These are phyloP conservation scores for Penicillium sp. DNA, from an alignment of 2,329 filamentous ascomycete genomes.

Conservation along the genomic window DNA sequence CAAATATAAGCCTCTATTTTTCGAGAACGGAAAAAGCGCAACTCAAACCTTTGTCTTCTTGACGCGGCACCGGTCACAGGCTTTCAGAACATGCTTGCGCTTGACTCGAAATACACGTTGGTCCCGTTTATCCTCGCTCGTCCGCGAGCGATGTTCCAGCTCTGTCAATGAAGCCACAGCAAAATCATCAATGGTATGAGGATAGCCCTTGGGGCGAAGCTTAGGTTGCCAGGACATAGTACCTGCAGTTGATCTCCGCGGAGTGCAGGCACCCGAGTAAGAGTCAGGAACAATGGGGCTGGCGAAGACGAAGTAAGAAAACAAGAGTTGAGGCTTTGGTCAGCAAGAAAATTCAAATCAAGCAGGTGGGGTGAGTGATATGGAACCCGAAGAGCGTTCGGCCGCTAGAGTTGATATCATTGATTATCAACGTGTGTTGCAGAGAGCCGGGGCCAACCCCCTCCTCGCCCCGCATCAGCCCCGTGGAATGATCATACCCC, in stretches of 20 bases:
- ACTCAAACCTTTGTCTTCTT: constrained; percentile 45
- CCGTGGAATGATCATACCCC: constrained; percentile 15
- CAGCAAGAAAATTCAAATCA: constrained; percentile 5
- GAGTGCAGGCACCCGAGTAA: constrained; percentile 2
- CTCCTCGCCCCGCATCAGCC: constrained; percentile 27
- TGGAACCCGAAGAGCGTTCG: constrained; percentile 7
- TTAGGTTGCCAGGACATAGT: constrained; percentile 44
- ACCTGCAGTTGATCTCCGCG: background rate
- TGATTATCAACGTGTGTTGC: constrained; percentile 14
- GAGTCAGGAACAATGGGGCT: background rate
- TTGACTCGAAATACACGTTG: constrained; percentile 44
- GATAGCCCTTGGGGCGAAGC: constrained; percentile 39
- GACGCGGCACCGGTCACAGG: constrained; percentile 46
- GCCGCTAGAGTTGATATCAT: constrained; percentile 24
- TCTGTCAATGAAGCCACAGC: constrained; percentile 32
- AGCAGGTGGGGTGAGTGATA: constrained; percentile 22
- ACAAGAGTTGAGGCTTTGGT: constrained; percentile 5
- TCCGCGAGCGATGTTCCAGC: constrained; percentile 27
- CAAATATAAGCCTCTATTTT: background rate
- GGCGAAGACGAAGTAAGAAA: constrained; percentile 3
- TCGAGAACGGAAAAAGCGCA: background rate
- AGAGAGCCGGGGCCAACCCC: constrained; percentile 11
- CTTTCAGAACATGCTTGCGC: constrained; percentile 46
- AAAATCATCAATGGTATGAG: constrained; percentile 36
- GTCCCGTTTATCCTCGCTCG: constrained; percentile 35